A percentile compares a stretch with the other conserved stretches of the same genome.
These are phyloP conservation scores for Beauveria pseudobassiana DNA, from an alignment of 2,329 filamentous ascomycete species.

Conservation along the genomic window DNA sequence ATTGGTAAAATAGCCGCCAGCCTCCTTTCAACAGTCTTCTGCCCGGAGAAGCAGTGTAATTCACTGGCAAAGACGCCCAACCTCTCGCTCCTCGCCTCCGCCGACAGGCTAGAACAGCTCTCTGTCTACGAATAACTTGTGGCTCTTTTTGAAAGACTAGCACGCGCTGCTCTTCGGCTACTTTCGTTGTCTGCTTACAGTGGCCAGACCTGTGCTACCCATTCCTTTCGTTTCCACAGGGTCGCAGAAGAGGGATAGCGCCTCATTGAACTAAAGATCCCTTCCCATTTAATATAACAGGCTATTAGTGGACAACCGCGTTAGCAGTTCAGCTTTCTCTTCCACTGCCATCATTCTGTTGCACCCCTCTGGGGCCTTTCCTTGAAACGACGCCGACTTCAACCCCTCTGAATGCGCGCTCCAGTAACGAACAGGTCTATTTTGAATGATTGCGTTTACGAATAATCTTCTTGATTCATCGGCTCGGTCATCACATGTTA, in stretches of 20 bases:
- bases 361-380: background rate
- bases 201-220: background rate
- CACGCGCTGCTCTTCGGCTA: background rate
- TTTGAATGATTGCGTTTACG: background rate
- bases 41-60: background rate
- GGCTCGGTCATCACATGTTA: background rate
- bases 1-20: background rate
- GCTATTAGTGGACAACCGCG: background rate
- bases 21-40: background rate
- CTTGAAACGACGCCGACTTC: background rate
- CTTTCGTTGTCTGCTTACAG: background rate
- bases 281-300: background rate
- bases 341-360: background rate
- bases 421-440: background rate
- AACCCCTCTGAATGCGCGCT: background rate
- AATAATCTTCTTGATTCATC: too few species aligned
- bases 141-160: background rate
- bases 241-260: background rate
- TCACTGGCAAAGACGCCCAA: background rate
- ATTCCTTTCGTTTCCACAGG: background rate
- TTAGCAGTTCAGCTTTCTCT: background rate
- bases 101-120: background rate
- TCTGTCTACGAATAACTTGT: background rate
- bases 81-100: background rate
- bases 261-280: background rate